Evolutionary conservation across 2,329 filamentous ascomycete species (phyloP), one percentile per base, ranked within the genome.

Genomic region (Fusarium illudens): DNA sequence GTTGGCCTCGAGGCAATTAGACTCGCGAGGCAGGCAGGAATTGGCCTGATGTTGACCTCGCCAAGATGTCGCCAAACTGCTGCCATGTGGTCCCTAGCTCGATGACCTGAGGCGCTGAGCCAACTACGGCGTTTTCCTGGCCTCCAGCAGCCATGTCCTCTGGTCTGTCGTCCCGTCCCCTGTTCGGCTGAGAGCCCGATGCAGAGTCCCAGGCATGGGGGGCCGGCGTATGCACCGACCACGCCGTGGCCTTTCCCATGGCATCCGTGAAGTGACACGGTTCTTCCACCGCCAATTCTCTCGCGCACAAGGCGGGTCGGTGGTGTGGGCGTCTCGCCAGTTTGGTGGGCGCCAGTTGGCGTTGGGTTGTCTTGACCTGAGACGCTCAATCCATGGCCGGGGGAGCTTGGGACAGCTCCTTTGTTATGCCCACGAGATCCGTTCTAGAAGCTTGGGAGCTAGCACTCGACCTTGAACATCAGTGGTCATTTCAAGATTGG

Each of bases 101-200:
- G 11, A 44, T 55, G 37, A 55, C 36, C 52, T 55, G 52, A 42
- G 36, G 36, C 36, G 32, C 34, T 39, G 33, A 25, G 30, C 30
- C 20, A 57, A 62, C 15, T 29, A 48, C 27, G 19, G 33, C 34
- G 56, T 60, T 58, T 59, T 52, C 44, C 52, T 44, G 39, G 39
- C 9, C 20, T 44, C 39, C 39, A 44, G 5, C 22, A 44, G 20
- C 20, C 39, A 15, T 25, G 20, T 30, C 54, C 58, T 10, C 52
- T 63, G 61, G 67, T 53, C 64, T 61, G 39, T 48, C 48, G 50
- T 52, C 36, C 56, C 53, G 36, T 63, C 68, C 71, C 71, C 58
- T 73, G 71, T 36, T 67, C 71, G 68, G 71, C 68, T 73, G 71
- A 73, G 64, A 58, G 54, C 33, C 58, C 32, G 39, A 52, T 49